Conservation (phyloP, 495 filamentous ascomycete species). For the Astrocystis sublimbata region DNA sequence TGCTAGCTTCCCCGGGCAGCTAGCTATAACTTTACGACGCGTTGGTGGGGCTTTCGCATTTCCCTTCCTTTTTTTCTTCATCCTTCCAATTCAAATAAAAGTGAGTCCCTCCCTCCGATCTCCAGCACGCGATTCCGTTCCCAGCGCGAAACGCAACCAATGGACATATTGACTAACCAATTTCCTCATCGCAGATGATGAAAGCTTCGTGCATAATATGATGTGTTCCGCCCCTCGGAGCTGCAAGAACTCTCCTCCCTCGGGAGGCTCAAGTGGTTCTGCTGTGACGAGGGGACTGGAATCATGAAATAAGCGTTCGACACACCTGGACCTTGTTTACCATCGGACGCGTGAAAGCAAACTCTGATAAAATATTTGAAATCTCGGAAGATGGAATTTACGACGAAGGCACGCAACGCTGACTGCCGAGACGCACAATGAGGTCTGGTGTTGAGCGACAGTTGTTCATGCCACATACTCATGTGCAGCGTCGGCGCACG, state of each 20-base stretch:
- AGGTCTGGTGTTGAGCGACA: not conserved
- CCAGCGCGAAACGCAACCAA: not conserved
- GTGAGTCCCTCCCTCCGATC: slow-evolving; percentile 64
- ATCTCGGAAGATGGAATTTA: slow-evolving; percentile 34
- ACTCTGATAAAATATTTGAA: slow-evolving; percentile 74
- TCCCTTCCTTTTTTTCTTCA: slow-evolving; percentile 63
- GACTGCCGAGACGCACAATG: not conserved
- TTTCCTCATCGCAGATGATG: slow-evolving; percentile 74
- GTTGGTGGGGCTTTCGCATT: slow-evolving; percentile 17
- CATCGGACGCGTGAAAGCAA: slow-evolving; percentile 95
- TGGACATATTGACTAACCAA: slow-evolving; percentile 43
- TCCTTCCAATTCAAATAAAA: slow-evolving; percentile 96
- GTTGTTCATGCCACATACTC: not conserved
- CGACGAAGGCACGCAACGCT: not conserved
- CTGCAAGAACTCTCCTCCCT: slow-evolving; percentile 79
- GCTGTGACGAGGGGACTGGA: slow-evolving; percentile 60
- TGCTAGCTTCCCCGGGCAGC: not conserved
- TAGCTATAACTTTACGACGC: slow-evolving; percentile 21
- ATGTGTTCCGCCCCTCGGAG: slow-evolving; percentile 67
- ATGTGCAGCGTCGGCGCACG: not conserved
- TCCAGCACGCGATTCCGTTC: slow-evolving; percentile 14
- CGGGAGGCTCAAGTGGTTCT: slow-evolving; percentile 86
- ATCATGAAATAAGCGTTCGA: slow-evolving; percentile 98
- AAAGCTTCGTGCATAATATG: slow-evolving; percentile 96
- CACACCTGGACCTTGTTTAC: slow-evolving; percentile 94